A percentile compares a stretch with the other conserved stretches of the same genome.
Evolutionary conservation across 257 asterid genomes (phyloP).

Genomic region (Solanum neorickii): DNA sequence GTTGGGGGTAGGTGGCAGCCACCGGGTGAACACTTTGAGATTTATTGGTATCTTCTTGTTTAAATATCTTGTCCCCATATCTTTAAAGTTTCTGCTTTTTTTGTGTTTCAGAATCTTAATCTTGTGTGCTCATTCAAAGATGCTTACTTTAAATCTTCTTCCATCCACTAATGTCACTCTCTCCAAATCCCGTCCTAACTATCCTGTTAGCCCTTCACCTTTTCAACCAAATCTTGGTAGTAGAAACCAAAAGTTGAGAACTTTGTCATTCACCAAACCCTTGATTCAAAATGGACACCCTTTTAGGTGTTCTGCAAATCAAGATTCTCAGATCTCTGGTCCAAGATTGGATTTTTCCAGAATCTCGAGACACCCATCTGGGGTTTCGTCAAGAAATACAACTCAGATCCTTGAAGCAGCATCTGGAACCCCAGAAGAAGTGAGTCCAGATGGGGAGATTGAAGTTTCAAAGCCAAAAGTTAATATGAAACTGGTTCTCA

Average conservation of each 20-base stretch:
- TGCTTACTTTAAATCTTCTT: conserved; percentile 60
- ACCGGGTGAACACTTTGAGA: not conserved
- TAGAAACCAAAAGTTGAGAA: conserved; percentile 12
- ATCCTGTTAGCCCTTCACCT: not conserved
- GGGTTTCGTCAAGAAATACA: conserved; percentile 16
- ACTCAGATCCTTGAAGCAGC: conserved; percentile 30
- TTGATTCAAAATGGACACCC: conserved; percentile 7
- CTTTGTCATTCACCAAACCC: conserved; percentile 4
- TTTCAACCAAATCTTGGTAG: conserved; percentile 28
- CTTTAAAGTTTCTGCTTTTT: not conserved
- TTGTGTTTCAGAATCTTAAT: not conserved
- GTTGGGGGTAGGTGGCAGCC: not conserved
- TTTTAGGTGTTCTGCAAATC: not conserved
- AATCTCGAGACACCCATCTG: conserved; percentile 22
- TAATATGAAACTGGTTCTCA: conserved; percentile 47
- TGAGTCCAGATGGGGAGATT: conserved; percentile 49
- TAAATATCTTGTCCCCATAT: not conserved
- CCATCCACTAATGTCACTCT: conserved; percentile 48
- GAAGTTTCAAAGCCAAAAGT: conserved; percentile 39
- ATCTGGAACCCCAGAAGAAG: conserved; percentile 42
- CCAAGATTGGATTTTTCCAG: conserved; percentile 34
- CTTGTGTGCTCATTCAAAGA: conserved; percentile 5
- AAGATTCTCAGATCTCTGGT: conserved; percentile 24
- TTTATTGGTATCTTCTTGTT: not conserved
- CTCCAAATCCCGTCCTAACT: conserved; percentile 28